Base-by-base conservation (phyloP, 495 filamentous ascomycete species). In the Peziza echinospora region DNA sequence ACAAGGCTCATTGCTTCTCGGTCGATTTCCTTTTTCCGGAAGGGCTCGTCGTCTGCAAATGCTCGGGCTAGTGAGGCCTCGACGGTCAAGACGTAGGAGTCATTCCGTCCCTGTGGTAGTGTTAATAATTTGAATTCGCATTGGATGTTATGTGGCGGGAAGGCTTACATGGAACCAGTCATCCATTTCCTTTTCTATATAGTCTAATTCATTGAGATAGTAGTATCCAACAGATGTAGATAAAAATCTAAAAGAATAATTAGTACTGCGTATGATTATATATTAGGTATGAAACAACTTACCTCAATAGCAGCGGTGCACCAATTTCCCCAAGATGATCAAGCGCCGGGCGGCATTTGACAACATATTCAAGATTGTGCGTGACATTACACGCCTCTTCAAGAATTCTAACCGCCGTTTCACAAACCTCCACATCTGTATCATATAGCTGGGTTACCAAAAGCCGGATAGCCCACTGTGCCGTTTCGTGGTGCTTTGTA, bases 151-250 rank as follows among this genome's bases (percentile, higher is more conserved):
- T 5, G 39, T 22, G 6, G 26, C n/a, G 6, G 30, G 23, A 10
- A 39, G 28, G 54, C 54, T 45, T 52, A 65, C 62, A 26, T 82
- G 72, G 58, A 94, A 97, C 89, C 89, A 97, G 61, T 96, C 89
- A 57, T 97, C 89, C 89, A 97, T 97, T 58, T 96, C 91, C 53
- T 89, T 84, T 34, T 84, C 89, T 58, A 97, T 97, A 54, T 97
- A 97, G 62, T 97, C 89, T 16, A 97, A 69, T 6, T 84, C 89
- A 61, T 97, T 84, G 3, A 97, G 67, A 62, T 97, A 97, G 63
- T 96, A 86, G 52, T 97, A 97, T 5, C 89, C 89, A 25, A 94
- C 82, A 0, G 83, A 91, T 0, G 91, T 94, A 2, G 85, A 93
- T 45, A 97, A 61, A 58, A 97, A 97, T 48, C 62, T 63, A 45